phyloP scores from a whole-genome alignment of 2,329 filamentous ascomycete species.

The Metarhizium anisopliae region DNA sequence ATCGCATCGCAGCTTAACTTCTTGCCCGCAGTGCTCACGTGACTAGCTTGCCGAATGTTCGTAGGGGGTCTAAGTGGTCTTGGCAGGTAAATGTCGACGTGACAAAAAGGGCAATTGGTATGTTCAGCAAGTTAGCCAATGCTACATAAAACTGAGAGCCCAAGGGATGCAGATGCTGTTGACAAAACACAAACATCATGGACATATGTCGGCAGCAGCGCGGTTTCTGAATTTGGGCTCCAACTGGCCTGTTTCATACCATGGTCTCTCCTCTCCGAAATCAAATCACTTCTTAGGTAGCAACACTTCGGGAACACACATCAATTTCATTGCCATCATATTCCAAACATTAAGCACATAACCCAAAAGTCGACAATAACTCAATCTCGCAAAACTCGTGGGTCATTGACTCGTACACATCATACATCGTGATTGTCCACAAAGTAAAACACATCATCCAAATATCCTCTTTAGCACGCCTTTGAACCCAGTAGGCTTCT shows the following conservation, averaged over 20 bases:
- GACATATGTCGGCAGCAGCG: too few relatives aligned
- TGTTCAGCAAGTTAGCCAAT: too few relatives aligned
- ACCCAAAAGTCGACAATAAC: conserved; percentile 8
- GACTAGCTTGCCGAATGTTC: background rate
- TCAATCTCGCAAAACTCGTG: conserved; percentile 4
- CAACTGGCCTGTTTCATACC: too few relatives aligned
- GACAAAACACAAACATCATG: too few relatives aligned
- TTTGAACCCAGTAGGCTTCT: conserved; percentile 24
- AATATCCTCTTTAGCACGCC: conserved; percentile 30
- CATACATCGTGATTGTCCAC: conserved; percentile 7
- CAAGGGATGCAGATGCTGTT: too few relatives aligned
- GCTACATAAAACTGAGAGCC: too few relatives aligned
- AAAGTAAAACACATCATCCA: conserved; percentile 4
- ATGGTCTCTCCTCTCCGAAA: too few relatives aligned
- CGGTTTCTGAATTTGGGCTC: too few relatives aligned
- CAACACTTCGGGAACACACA: background rate
- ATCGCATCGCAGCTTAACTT: background rate
- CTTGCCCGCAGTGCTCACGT: background rate
- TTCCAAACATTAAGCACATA: background rate
- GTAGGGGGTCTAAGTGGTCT: background rate
- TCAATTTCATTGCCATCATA: conserved; percentile 1
- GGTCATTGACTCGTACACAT: conserved; percentile 4
- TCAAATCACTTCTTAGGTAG: too few relatives aligned
- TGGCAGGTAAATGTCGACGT: too few relatives aligned
- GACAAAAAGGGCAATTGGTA: too few relatives aligned